A percentile compares a stretch with the other conserved stretches of the same genome.
These are phyloP conservation scores for Microbotryum violaceum DNA, from an alignment of 1,284 basidiomycete genomes.

Conservation along the genomic window DNA sequence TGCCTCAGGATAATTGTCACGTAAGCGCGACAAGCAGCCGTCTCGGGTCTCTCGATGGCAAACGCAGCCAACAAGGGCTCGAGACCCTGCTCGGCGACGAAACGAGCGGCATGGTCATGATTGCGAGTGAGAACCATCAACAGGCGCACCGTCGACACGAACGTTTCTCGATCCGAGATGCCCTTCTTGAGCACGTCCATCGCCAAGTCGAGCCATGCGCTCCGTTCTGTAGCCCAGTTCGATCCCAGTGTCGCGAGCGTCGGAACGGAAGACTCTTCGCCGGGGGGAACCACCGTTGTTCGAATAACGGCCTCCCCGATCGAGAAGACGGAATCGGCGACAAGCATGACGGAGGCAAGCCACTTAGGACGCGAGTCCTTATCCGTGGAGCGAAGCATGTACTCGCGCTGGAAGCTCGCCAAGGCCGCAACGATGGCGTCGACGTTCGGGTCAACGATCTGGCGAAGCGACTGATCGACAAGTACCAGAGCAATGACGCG, in stretches of 20 bases:
- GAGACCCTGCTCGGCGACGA: constrained; percentile 60
- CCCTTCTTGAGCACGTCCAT: constrained; percentile 57
- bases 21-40: constrained; percentile 65
- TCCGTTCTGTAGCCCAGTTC: constrained; percentile 54
- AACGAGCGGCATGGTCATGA: constrained; percentile 52
- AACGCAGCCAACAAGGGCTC: constrained; percentile 44
- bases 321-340: constrained; percentile 71
- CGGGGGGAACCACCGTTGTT: constrained; percentile 52
- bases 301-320: constrained; percentile 58
- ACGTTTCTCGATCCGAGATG: constrained; percentile 62
- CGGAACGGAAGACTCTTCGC: constrained; percentile 49
- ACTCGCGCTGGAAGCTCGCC: constrained; percentile 17
- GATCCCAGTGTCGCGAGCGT: constrained; percentile 53
- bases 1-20: constrained; percentile 84
- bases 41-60: constrained; percentile 38
- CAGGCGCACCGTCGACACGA: constrained; percentile 68
- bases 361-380: constrained; percentile 55
- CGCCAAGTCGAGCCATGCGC: constrained; percentile 63
- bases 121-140: constrained; percentile 74
- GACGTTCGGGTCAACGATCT: constrained; percentile 28
- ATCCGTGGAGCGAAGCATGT: constrained; percentile 30
- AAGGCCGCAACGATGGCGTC: constrained; percentile 27
- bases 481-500: constrained; percentile 35
- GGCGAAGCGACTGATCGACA: constrained; percentile 32
- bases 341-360: constrained; percentile 72